Percentiles rank a stretch among this genome's conserved stretches.
These are phyloP conservation scores for Sporothrix humicola DNA, from an alignment of 2,329 filamentous ascomycete genomes.

Conservation along the genomic window DNA sequence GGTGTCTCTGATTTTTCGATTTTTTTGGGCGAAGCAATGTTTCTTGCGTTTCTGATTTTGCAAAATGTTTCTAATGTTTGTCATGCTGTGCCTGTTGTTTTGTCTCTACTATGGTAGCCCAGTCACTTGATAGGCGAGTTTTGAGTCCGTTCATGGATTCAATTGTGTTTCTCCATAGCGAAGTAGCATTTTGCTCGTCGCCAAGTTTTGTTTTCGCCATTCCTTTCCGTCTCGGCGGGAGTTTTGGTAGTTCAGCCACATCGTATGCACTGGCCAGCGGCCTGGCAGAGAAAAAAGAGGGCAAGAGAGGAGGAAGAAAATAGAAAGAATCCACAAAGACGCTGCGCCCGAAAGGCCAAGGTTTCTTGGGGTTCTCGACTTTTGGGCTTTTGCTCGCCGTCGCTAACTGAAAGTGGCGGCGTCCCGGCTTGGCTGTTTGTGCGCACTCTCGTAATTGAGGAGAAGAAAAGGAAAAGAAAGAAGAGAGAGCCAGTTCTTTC, in stretches of 20 bases:
- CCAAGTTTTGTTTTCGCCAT: neutral
- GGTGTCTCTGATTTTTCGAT: neutral
- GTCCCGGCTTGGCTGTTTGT: conserved; percentile 11
- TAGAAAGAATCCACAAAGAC: neutral
- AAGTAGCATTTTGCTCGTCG: no score
- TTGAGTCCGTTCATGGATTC: no score
- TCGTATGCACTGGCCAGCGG: conserved; percentile 5
- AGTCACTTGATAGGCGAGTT: neutral
- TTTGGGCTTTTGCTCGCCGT: neutral
- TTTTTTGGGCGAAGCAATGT: neutral
- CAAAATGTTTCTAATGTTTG: neutral
- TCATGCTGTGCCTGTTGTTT: neutral
- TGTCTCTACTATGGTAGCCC: neutral
- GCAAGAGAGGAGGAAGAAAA: neutral
- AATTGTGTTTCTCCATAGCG: no score
- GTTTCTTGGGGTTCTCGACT: neutral
- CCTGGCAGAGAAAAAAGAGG: neutral
- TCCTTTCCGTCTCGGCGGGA: neutral
- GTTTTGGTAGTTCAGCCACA: neutral
- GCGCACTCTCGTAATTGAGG: neutral
- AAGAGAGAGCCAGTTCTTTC: neutral
- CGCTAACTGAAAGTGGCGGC: neutral
- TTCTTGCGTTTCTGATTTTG: neutral
- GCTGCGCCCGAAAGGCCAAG: neutral
- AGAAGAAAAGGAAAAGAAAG: neutral